These are phyloP conservation scores for Arthrobotrys sinensis DNA, from an alignment of 2,329 filamentous ascomycete species.

Conservation along the genomic window DNA sequence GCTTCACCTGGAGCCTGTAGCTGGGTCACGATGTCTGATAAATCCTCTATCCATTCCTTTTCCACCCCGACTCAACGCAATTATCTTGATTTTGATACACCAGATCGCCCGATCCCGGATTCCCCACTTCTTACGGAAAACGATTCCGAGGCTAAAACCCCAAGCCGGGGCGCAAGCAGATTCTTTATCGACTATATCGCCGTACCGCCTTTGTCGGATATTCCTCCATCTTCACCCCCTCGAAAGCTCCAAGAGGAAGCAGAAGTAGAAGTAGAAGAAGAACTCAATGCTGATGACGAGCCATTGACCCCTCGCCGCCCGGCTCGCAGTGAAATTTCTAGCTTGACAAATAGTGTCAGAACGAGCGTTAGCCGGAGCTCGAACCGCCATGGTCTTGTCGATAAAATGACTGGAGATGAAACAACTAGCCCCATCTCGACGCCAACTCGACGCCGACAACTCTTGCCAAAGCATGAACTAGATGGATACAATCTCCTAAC, in stretches of 20 bases:
- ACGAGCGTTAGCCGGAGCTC: slow-evolving; percentile 34
- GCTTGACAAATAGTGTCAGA: slow-evolving; percentile 24
- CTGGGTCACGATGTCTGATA: slow-evolving; percentile 36
- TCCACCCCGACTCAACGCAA: slow-evolving; percentile 30
- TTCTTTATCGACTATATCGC: slow-evolving; percentile 49
- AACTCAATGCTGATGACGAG: neutral
- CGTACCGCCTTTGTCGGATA: slow-evolving; percentile 24
- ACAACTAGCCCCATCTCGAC: slow-evolving; percentile 38
- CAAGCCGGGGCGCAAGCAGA: slow-evolving; percentile 7
- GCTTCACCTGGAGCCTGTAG: slow-evolving; percentile 40
- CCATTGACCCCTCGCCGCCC: slow-evolving; percentile 32
- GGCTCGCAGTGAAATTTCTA: slow-evolving; percentile 11
- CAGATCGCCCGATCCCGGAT: slow-evolving; percentile 40
- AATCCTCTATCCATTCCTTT: slow-evolving; percentile 21
- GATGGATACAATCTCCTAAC: neutral
- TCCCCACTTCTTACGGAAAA: slow-evolving; percentile 40
- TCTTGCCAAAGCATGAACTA: neutral
- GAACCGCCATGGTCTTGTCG: slow-evolving; percentile 3
- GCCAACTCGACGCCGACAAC: neutral
- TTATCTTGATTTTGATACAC: slow-evolving; percentile 1
- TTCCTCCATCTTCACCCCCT: slow-evolving; percentile 9
- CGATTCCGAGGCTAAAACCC: slow-evolving; percentile 20
- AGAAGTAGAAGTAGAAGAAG: too few relatives aligned
- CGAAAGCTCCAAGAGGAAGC: neutral
- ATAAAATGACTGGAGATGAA: slow-evolving; percentile 16